Conservation (phyloP, 2,329 filamentous ascomycete species). For the Dothistroma septosporum region DNA sequence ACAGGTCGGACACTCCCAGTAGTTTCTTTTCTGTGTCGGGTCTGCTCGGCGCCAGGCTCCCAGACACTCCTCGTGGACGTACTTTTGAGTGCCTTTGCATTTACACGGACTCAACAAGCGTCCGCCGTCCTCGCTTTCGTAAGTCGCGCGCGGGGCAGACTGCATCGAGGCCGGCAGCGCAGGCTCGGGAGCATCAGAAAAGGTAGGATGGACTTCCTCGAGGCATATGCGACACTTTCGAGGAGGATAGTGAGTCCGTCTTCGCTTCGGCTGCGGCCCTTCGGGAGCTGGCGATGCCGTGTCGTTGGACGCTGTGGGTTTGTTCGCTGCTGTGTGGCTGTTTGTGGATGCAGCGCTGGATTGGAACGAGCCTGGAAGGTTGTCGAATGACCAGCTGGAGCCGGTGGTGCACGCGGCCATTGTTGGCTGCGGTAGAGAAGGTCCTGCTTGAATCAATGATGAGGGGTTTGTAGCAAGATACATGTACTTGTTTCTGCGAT, state of each 20-base stretch:
- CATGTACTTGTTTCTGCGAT: neutral
- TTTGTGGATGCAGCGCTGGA: neutral
- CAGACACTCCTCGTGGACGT: slow-evolving; percentile 89
- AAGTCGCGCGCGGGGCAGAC: slow-evolving; percentile 56
- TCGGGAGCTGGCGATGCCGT: slow-evolving; percentile 20
- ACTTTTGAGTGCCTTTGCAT: slow-evolving; percentile 89
- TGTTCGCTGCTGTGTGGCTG: neutral
- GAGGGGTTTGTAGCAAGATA: neutral
- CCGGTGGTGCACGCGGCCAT: slow-evolving; percentile 44
- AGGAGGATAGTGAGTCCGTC: slow-evolving; percentile 57
- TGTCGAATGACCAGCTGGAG: slow-evolving; percentile 46
- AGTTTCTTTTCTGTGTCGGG: slow-evolving; percentile 64
- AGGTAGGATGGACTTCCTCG: slow-evolving; percentile 64
- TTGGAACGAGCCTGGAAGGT: slow-evolving; percentile 36
- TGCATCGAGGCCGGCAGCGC: slow-evolving; percentile 55
- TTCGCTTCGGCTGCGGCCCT: slow-evolving; percentile 22
- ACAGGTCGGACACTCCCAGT: slow-evolving; percentile 85
- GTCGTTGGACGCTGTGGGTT: neutral
- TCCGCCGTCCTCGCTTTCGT: slow-evolving; percentile 68
- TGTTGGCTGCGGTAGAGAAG: neutral
- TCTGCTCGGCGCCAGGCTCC: slow-evolving; percentile 75
- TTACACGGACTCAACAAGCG: slow-evolving; percentile 83
- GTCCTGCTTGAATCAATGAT: slow-evolving; percentile 7
- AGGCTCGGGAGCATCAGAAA: slow-evolving; percentile 43
- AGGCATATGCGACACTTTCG: slow-evolving; percentile 87